A percentile compares a stretch with the other conserved stretches of the same genome.
phyloP scores from a whole-genome alignment of 2,329 filamentous ascomycete species.

The Exophiala sp. region DNA sequence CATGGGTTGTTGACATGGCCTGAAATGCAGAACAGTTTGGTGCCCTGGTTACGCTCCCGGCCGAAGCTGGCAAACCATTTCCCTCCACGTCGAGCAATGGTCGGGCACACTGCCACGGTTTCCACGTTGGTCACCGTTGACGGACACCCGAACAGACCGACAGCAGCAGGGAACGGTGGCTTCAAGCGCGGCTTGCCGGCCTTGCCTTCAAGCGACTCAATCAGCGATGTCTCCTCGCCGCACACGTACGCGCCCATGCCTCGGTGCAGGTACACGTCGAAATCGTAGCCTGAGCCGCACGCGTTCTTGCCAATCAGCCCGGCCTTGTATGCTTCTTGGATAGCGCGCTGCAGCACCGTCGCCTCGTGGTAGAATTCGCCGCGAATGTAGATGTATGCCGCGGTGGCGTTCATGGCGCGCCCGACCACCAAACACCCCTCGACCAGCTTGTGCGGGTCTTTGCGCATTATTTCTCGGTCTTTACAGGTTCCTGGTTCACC shows the following conservation, averaged over 20 bases:
- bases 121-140: slow-evolving; percentile 98
- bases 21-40: slow-evolving; percentile 97
- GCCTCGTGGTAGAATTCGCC: slow-evolving; percentile 98
- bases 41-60: slow-evolving; percentile 91
- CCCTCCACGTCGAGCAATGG: slow-evolving; percentile 86
- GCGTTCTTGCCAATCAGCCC: slow-evolving; percentile 98
- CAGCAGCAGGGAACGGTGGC: slow-evolving; percentile 94
- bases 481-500: slow-evolving; percentile 99
- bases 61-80: slow-evolving; percentile 92
- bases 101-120: slow-evolving; percentile 90
- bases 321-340: slow-evolving; percentile 93
- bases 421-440: slow-evolving; percentile 95
- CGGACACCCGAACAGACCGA: slow-evolving; percentile 95
- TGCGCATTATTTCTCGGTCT: slow-evolving; percentile 99
- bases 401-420: slow-evolving; percentile 96
- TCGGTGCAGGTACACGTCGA: slow-evolving; percentile 93
- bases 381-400: slow-evolving; percentile 98
- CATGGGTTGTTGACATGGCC: slow-evolving; percentile 98
- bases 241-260: slow-evolving; percentile 97
- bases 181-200: slow-evolving; percentile 97
- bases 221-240: slow-evolving; percentile 95
- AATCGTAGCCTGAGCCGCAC: slow-evolving; percentile 93
- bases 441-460: slow-evolving; percentile 97
- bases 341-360: slow-evolving; percentile 84
- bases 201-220: slow-evolving; percentile 97